phyloP scores from a whole-genome alignment of 495 filamentous ascomycete species.

The Polyplosphaeria fusca region DNA sequence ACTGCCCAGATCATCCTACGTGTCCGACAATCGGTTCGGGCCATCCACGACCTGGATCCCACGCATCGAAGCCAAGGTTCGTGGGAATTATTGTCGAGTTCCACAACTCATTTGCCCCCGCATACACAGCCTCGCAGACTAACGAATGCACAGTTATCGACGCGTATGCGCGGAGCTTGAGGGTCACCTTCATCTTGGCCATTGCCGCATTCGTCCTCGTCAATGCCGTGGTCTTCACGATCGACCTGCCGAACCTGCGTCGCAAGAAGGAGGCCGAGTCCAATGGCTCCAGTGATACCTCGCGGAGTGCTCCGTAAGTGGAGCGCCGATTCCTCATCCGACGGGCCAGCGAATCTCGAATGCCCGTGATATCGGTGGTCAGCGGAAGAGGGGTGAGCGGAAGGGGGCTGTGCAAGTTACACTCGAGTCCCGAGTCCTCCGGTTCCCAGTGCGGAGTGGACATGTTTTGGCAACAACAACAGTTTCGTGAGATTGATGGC shows the following conservation, averaged over 20 bases:
- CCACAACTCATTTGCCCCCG: neutral
- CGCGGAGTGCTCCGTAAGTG: too few relatives aligned
- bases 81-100: neutral
- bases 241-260: slow-evolving; percentile 28
- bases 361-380: too few relatives aligned
- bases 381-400: too few relatives aligned
- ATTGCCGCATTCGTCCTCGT: slow-evolving; percentile 32
- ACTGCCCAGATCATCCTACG: slow-evolving; percentile 41
- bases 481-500: too few relatives aligned
- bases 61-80: slow-evolving; percentile 53
- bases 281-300: too few relatives aligned
- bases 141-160: slow-evolving; percentile 28
- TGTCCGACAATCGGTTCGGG: slow-evolving; percentile 54
- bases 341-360: too few relatives aligned
- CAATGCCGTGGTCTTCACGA: slow-evolving; percentile 16
- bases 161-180: slow-evolving; percentile 30
- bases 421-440: too few relatives aligned
- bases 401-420: too few relatives aligned
- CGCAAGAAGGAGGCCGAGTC: neutral
- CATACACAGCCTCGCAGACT: slow-evolving; percentile 21
- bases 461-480: too few relatives aligned
- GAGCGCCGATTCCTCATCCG: too few relatives aligned
- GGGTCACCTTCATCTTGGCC: slow-evolving; percentile 33
- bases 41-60: slow-evolving; percentile 49
- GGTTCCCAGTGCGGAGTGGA: too few relatives aligned